phyloP scores from a whole-genome alignment of 1,284 basidiomycete genomes.

The Fomitopsis pinicola region DNA sequence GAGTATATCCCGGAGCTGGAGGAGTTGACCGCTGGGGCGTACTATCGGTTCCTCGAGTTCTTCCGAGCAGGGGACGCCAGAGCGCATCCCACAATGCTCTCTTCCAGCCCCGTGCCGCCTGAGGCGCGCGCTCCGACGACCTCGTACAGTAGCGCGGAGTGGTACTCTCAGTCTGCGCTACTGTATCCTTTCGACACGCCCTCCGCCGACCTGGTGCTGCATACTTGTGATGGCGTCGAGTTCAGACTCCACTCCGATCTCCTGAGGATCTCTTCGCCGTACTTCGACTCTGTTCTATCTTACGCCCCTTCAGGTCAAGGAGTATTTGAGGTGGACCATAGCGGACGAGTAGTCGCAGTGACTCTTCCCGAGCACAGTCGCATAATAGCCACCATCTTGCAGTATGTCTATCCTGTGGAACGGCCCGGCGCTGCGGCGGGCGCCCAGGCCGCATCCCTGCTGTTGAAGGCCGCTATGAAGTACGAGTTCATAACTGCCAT shows the following conservation, averaged over 20 bases:
- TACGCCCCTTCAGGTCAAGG: not conserved
- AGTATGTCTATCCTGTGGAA: conserved; percentile 29
- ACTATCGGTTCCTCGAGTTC: conserved; percentile 9
- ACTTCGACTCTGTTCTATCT: not conserved
- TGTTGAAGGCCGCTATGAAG: conserved; percentile 18
- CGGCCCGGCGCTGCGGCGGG: conserved; percentile 1
- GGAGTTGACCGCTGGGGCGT: conserved; percentile 7
- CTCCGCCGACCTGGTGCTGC: conserved; percentile 11
- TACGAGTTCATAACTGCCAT: conserved; percentile 15
- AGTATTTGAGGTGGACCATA: not conserved
- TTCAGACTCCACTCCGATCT: conserved; percentile 11
- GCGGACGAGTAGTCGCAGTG: not conserved
- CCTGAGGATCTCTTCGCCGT: not conserved
- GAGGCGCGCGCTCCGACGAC: not conserved
- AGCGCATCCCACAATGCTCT: not conserved
- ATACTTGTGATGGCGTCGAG: conserved; percentile 10
- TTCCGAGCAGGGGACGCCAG: not conserved
- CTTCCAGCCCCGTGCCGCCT: not conserved
- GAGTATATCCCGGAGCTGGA: conserved; percentile 9
- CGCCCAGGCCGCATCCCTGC: conserved; percentile 4
- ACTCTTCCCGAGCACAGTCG: not conserved
- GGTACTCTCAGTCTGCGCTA: not conserved
- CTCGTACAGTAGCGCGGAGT: not conserved
- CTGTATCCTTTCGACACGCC: conserved; percentile 2
- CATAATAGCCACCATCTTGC: conserved; percentile 30